Evolutionary conservation across 192 early-diverging fungal species (phyloP).

Genomic region (Glomus cerebriforme): DNA sequence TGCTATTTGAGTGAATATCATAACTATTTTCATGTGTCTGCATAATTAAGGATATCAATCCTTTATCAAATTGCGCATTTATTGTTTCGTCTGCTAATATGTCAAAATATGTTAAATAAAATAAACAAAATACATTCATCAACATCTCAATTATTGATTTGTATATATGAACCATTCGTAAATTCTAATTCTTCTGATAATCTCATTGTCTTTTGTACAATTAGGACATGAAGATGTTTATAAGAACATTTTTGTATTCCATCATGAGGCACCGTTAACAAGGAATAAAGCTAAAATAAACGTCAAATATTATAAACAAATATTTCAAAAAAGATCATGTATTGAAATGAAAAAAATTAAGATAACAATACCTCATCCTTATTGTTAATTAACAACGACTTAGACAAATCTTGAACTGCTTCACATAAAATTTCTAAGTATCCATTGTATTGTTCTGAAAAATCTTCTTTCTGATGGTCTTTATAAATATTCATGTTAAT

Average conservation of each 20-base stretch:
- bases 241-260: slow-evolving; percentile 46
- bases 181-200: slow-evolving; percentile 46
- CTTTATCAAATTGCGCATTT: neutral
- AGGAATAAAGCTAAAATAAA: slow-evolving; percentile 31
- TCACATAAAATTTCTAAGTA: slow-evolving; percentile 22
- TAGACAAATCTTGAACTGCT: slow-evolving; percentile 16
- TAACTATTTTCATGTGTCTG: neutral
- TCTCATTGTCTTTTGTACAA: slow-evolving; percentile 29
- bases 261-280: slow-evolving; percentile 39
- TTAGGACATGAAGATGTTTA: slow-evolving; percentile 34
- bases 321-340: neutral
- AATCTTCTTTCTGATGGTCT: slow-evolving; percentile 13
- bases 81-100: neutral
- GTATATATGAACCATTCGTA: slow-evolving; percentile 29
- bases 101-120: neutral
- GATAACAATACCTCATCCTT: slow-evolving; percentile 6
- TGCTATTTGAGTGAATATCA: neutral
- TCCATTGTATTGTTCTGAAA: slow-evolving; percentile 14
- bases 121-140: neutral
- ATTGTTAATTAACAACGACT: neutral
- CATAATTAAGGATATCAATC: slow-evolving; percentile 10
- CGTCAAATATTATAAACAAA: neutral
- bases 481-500: slow-evolving; percentile 7
- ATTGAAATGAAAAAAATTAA: neutral
- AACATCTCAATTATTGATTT: neutral